Percentiles rank a stretch among this genome's conserved stretches.
Conservation (phyloP, 768 basidiomycete genomes). For the Mycena venus region DNA sequence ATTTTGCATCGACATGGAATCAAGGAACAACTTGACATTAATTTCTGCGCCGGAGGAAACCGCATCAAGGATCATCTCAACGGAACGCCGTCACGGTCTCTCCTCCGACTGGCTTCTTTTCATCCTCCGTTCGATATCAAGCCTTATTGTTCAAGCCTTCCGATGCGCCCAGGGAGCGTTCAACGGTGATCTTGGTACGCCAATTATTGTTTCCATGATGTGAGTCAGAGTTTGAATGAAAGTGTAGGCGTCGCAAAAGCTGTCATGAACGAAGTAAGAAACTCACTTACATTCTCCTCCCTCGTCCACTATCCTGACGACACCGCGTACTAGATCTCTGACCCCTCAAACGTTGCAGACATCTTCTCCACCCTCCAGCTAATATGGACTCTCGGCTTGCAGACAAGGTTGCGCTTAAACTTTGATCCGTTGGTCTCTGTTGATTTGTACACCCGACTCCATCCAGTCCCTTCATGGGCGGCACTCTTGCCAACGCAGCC, state of each 20-base stretch:
- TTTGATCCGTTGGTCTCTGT: neutral
- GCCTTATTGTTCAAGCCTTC: neutral
- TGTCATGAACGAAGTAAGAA: slow-evolving; percentile 9
- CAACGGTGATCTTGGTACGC: slow-evolving; percentile 22
- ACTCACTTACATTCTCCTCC: neutral
- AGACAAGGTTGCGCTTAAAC: neutral
- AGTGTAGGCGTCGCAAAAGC: slow-evolving; percentile 9
- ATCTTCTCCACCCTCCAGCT: neutral
- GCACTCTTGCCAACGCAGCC: slow-evolving; percentile 8
- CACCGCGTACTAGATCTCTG: slow-evolving; percentile 1
- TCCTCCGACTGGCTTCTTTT: neutral
- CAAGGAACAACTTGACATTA: no score
- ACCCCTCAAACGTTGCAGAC: slow-evolving; percentile 14
- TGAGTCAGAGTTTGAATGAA: neutral
- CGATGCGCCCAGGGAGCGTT: slow-evolving; percentile 29
- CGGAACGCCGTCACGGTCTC: no score
- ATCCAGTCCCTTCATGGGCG: slow-evolving; percentile 27
- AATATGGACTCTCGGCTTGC: slow-evolving; percentile 18
- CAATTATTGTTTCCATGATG: neutral
- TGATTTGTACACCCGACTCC: neutral
- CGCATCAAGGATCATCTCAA: no score
- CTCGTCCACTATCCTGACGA: neutral
- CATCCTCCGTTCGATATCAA: neutral
- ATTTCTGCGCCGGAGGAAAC: no score
- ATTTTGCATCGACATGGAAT: no score